Base-by-base conservation (phyloP, 345 rosid genomes). In the Populus nigra region DNA sequence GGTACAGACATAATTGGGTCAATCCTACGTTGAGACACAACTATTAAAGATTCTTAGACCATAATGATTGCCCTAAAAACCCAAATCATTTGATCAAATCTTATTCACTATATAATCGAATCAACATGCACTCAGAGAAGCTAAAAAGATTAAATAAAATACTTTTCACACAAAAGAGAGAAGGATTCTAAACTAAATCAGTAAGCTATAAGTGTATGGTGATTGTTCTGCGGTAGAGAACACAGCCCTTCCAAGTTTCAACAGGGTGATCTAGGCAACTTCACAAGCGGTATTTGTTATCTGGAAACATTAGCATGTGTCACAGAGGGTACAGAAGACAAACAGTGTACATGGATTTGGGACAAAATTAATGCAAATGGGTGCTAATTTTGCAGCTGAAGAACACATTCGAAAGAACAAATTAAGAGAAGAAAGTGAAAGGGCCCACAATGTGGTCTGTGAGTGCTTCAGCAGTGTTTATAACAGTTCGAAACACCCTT, bases 1-100 rank as follows among this genome's bases (percentile, higher is more conserved):
- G 79, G 84, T 77, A 76, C 66, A 68, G 15, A 39, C 49, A 74
- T 47, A 63, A 74, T 35, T 85, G 82, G 68, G 86, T 70, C 87
- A 79, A 70, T 86, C 84, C 76, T 72, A 73, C 74, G 79, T 79
- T 72, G 72, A 57, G 81, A 78, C 85, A 79, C 50, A 78, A 75
- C 20, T 79, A 77, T 79, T 76, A 73, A 84, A 86, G 90, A 87
- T 85, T 87, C 88, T 79, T 85, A 84, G 88, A 86, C 87, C 75
- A 79, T 74, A 76, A 89, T 91, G 72, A 91, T 89, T 78, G 74
- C 83, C 61, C 68, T 55, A 80, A 66, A 74, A 77, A 78, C 68
- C 73, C 68, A 77, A 77, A 83, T 83, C 76, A 82, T 75, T 72
- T 79, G 76, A 81, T 85, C 71, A 73, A 69, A 77, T 80, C 79